phyloP scores from a whole-genome alignment of 805 yeast genomes.

The Lachancea thermotolerans region DNA sequence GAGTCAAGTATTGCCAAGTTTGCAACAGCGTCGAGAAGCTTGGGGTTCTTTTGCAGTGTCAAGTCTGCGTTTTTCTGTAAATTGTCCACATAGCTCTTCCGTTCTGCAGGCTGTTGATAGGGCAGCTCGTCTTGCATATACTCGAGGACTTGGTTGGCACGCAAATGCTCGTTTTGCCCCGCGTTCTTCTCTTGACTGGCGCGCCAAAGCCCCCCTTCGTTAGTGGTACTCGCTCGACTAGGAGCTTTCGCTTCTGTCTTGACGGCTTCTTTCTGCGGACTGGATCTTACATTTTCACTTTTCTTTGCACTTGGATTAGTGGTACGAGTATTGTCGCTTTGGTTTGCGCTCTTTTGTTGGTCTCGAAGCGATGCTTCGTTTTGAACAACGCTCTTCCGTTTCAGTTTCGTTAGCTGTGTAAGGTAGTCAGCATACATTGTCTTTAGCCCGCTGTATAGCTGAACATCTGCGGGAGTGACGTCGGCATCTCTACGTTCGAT shows the following conservation, averaged over 20 bases:
- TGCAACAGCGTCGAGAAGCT: conserved; percentile 15
- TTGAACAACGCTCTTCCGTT: conserved; percentile 4
- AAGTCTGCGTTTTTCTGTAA: conserved; percentile 6
- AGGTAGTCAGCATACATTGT: conserved; percentile 29
- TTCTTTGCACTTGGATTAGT: too few relatives aligned
- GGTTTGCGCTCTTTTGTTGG: too few relatives aligned
- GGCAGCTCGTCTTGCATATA: conserved; percentile 22
- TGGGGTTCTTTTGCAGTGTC: conserved; percentile 7
- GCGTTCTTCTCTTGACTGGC: conserved; percentile 4
- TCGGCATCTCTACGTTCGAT: conserved; percentile 17
- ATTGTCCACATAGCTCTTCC: conserved; percentile 22
- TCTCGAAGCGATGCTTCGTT: neutral
- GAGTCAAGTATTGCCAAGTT: conserved; percentile 24
- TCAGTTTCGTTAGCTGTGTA: conserved; percentile 18
- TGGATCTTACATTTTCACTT: too few relatives aligned
- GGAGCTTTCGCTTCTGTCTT: too few relatives aligned
- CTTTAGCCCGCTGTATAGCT: conserved; percentile 26
- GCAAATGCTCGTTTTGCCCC: conserved; percentile 8
- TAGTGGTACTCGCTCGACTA: too few relatives aligned
- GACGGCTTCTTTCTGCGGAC: too few relatives aligned
- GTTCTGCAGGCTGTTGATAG: conserved; percentile 19
- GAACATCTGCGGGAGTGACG: conserved; percentile 25
- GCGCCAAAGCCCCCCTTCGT: too few relatives aligned
- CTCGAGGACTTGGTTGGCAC: conserved; percentile 13
- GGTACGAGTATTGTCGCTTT: too few relatives aligned